These are phyloP conservation scores for Cystobasidium sp. DNA, from an alignment of 1,284 basidiomycete genomes.

Conservation along the genomic window DNA sequence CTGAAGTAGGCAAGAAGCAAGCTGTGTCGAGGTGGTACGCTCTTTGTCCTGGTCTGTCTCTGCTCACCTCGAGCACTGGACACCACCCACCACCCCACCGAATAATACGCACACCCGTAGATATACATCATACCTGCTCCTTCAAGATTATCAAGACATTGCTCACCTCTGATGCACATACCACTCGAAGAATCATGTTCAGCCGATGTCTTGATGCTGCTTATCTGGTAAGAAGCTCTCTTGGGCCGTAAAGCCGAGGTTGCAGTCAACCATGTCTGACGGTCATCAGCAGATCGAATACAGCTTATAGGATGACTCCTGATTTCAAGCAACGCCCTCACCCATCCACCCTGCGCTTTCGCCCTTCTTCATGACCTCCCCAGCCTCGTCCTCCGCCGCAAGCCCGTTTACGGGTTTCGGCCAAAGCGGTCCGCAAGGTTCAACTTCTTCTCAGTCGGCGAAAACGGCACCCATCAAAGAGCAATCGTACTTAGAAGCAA, in stretches of 20 bases:
- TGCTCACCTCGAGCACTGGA: neutral
- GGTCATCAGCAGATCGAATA: no score
- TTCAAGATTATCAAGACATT: no score
- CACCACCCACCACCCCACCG: neutral
- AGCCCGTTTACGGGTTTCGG: constrained; percentile 11
- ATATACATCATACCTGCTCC: no score
- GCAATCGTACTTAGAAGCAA: constrained; percentile 7
- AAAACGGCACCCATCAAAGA: neutral
- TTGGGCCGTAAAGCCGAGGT: no score
- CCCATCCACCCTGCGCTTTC: neutral
- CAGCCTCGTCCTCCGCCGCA: constrained; percentile 19
- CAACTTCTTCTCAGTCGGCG: neutral
- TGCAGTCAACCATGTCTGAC: no score
- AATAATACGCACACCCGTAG: neutral
- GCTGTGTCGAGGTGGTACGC: neutral
- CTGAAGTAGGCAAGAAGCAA: neutral
- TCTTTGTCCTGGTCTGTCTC: neutral
- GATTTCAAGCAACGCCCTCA: neutral
- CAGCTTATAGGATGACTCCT: no score
- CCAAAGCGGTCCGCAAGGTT: neutral
- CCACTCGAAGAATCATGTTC: no score
- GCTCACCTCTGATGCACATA: no score
- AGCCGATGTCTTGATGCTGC: no score
- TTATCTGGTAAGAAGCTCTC: no score
- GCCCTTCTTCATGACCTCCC: constrained; percentile 13